phyloP scores from a whole-genome alignment of 306 rosid genomes.

The Rosa persica region DNA sequence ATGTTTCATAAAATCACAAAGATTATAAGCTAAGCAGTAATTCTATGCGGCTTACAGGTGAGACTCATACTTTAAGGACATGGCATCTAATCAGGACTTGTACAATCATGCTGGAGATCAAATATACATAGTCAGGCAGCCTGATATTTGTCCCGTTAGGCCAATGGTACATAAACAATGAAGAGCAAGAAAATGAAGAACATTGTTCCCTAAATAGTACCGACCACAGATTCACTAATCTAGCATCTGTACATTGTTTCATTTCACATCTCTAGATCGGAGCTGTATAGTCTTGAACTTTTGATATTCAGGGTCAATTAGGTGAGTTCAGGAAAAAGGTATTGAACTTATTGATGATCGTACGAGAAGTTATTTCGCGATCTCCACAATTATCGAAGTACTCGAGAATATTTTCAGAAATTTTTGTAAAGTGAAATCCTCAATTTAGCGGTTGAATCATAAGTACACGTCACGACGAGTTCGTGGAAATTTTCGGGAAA shows the following conservation, averaged over 20 bases:
- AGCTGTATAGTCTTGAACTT: background rate
- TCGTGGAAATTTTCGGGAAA: too few species aligned
- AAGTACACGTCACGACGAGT: too few species aligned
- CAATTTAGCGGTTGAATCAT: too few species aligned
- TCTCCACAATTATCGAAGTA: too few species aligned
- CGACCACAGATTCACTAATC: background rate
- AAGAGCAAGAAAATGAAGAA: slow-evolving; percentile 16
- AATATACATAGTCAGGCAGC: slow-evolving; percentile 81
- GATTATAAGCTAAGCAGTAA: background rate
- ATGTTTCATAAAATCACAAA: background rate
- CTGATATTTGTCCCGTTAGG: slow-evolving; percentile 48
- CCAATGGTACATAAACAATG: slow-evolving; percentile 29
- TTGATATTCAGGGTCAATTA: background rate
- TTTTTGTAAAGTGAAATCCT: too few species aligned
- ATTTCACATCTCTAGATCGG: too few species aligned
- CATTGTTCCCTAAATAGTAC: too few species aligned
- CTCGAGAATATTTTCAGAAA: too few species aligned
- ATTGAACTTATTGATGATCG: too few species aligned
- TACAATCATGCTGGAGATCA: slow-evolving; percentile 59
- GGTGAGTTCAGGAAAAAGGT: too few species aligned
- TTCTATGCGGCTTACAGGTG: slow-evolving; percentile 46
- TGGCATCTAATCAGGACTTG: slow-evolving; percentile 81
- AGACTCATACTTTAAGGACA: slow-evolving; percentile 83
- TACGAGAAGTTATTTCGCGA: too few species aligned
- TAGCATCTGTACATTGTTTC: background rate